Evolutionary conservation across 2,329 filamentous ascomycete genomes (phyloP).

Genomic region (Neofusicoccum laricinum): DNA sequence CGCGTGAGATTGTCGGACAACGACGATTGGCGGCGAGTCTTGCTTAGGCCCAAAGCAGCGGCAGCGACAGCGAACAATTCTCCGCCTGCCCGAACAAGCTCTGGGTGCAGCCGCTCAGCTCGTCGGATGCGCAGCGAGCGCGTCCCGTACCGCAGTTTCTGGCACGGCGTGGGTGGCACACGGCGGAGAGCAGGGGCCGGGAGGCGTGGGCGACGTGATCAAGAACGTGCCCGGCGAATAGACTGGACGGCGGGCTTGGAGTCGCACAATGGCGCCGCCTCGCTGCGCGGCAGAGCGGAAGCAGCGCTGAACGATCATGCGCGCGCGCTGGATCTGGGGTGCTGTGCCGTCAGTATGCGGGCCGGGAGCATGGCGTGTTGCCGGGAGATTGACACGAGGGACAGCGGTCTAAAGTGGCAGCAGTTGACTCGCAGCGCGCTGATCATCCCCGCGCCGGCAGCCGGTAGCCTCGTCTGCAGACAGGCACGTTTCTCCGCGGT

Average conservation of each 20-base stretch:
- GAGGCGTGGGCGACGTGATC: neutral
- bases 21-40: neutral
- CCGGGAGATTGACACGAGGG: conserved; percentile 13
- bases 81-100: conserved; percentile 8
- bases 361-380: conserved; percentile 11
- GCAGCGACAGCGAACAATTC: neutral
- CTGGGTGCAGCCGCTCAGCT: conserved; percentile 3
- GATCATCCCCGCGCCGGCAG: conserved; percentile 12
- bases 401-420: neutral
- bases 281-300: neutral
- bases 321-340: conserved; percentile 10
- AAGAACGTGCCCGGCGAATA: conserved; percentile 7
- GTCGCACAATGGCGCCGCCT: neutral
- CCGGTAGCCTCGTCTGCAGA: conserved; percentile 4
- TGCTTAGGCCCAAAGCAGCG: neutral
- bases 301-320: conserved; percentile 10
- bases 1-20: neutral
- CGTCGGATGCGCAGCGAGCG: neutral
- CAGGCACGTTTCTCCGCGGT: conserved; percentile 9
- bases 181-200: neutral
- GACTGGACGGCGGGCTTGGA: neutral
- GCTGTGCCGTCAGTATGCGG: conserved; percentile 14
- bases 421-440: conserved; percentile 13
- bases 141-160: neutral
- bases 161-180: neutral